Evolutionary conservation across 1,284 basidiomycete species (phyloP), one percentile per base, ranked within the genome.

Genomic region (Fomitopsis betulina): DNA sequence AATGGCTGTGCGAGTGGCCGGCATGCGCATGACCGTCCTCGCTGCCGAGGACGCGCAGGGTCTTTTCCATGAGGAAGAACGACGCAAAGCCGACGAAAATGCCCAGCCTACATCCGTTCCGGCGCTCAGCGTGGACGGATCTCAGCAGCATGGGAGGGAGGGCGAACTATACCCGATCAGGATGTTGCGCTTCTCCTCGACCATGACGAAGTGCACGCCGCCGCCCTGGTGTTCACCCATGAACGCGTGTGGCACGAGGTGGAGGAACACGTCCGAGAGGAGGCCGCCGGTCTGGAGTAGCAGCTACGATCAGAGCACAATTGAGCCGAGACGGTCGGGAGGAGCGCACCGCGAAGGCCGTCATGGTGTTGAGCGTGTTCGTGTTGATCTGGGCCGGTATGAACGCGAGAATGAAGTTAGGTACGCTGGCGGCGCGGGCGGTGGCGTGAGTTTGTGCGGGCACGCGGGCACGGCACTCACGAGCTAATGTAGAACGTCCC

Each of bases 401-500:
- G 69, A 94, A 93, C 8, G 91, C 88, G 53, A 96, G 86, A 65
- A 96, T 93, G 67, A 95, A 91, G 76, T 96, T 96, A 55, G 93
- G 93, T 57, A 94, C 84, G 43, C 91, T 93, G 70, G 33, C 49
- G 19, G 12, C 25, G 45, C 45, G 7, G 25, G 23, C 45, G 45
- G 45, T 7, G 17, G 45, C 17, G 45, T 47, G 25, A 47, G 45
- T 27, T 19, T 19, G 39, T 25, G 45, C 25, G 23, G 17, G 45
- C 45, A 47, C 45, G 25, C 12, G 45, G 45, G 25, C 27, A 12
- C 45, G 51, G 42, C 57, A 70, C 90, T 70, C 68, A 93, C 91
- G 93, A 94, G 79, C 91, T 94, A 72, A 94, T 94, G 77, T 95
- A 94, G 79, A 94, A 94, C 33, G 93, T 94, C 62, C 89, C 93